Conservation (phyloP, 805 yeast species). For the Candida germanica region DNA sequence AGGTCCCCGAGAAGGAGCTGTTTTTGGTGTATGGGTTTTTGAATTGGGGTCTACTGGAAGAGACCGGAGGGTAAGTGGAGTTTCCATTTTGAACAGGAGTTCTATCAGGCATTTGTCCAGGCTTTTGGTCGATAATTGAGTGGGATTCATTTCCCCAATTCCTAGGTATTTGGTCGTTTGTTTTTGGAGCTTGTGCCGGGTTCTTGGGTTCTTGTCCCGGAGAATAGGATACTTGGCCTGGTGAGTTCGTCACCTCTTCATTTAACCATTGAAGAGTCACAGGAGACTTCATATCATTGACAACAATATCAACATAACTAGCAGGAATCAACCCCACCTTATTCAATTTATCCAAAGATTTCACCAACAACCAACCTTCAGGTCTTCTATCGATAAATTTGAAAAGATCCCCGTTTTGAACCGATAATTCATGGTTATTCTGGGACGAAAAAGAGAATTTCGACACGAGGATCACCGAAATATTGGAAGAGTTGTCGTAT, state of each 20-base stretch:
- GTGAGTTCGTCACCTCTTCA: not conserved
- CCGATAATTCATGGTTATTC: conserved; percentile 40
- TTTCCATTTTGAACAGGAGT: too few relatives aligned
- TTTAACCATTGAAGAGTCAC: conserved; percentile 34
- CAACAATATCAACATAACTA: conserved; percentile 46
- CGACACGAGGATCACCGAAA: conserved; percentile 43
- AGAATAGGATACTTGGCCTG: not conserved
- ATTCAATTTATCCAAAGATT: conserved; percentile 46
- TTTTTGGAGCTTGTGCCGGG: not conserved
- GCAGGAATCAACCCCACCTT: conserved; percentile 53
- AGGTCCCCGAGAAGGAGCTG: not conserved
- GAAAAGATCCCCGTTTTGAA: conserved; percentile 50
- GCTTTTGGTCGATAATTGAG: not conserved
- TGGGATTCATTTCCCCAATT: too few relatives aligned
- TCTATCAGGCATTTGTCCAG: not conserved
- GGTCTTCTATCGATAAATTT: conserved; percentile 46
- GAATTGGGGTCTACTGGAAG: not conserved
- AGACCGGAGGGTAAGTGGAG: not conserved
- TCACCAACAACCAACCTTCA: conserved; percentile 56
- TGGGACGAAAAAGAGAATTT: conserved; percentile 46
- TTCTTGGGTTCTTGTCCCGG: not conserved
- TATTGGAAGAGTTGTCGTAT: not conserved
- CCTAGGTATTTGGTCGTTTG: too few relatives aligned
- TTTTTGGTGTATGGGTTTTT: not conserved
- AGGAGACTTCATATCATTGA: conserved; percentile 38